Evolutionary conservation across 805 yeast genomes (phyloP), one percentile per base, ranked within the genome.

Genomic region (Yarrowia hollandica): DNA sequence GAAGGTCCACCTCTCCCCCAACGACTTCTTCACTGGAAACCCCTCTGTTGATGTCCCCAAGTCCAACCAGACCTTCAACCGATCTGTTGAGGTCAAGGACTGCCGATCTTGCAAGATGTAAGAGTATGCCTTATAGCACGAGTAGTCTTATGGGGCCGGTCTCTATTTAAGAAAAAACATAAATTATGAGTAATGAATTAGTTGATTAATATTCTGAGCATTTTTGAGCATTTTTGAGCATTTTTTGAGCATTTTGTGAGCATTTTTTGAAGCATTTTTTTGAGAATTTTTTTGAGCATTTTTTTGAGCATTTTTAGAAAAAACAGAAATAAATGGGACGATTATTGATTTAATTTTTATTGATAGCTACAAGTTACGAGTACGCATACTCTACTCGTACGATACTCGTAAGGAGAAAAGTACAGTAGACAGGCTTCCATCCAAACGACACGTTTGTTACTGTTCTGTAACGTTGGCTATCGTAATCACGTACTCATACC

Each of bases 31-130:
- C 69, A 83, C 82, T 66, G 82, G 75, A 68, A 87, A 87, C 73
- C 95, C 95, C 33, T 88, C 88, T 41, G 75, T 88, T 68, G 90
- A 86, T 68, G 75, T 87, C 59, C 94, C 94, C 50, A 85, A 84
- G 71, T 81, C 90, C 19, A 79, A 72, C 68, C 85, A 87, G 72
- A 65, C 70, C 21, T 82, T 85, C 74, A 87, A 87, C 79, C 82
- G 86, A 74, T 82, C 88, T 68, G 72, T 60, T 26, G 68, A 67
- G 54, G 67, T 67, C 37, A 63, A 64, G 64, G 63, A 64, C 21
- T 60, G 63, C 60, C 59, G 67, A 50, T 48, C 62, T 25, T 66
- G 69, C 63, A 62, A 65, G 37, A 42, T 61, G 50, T 62, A 52
- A 28, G 26, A 25, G 8, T 14, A n/a, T n/a, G n/a, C n/a, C n/a